phyloP scores from a whole-genome alignment of 2,329 filamentous ascomycete species.

The Metarhizium album region DNA sequence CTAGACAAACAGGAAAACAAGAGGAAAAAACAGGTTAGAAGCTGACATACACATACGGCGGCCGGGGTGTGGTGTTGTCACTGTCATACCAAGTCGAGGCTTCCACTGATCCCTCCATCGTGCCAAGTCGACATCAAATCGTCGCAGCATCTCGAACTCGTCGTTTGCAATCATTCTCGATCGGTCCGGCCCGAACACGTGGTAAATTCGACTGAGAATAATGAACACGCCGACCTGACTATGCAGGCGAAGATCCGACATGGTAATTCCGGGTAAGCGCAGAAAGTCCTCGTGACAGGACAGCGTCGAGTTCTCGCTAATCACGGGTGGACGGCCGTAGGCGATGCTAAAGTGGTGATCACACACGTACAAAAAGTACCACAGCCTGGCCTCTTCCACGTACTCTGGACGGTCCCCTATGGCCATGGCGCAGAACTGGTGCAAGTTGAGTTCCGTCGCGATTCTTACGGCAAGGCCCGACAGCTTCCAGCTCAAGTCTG shows the following conservation, averaged over 20 bases:
- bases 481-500: conserved; percentile 44
- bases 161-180: conserved; percentile 23
- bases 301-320: conserved; percentile 45
- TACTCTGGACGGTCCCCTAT: conserved; percentile 32
- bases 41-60: not conserved
- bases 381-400: conserved; percentile 46
- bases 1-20: conserved; percentile 14
- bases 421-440: conserved; percentile 40
- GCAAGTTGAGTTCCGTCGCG: conserved; percentile 45
- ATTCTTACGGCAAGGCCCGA: conserved; percentile 48
- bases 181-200: conserved; percentile 46
- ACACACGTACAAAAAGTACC: conserved; percentile 54
- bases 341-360: conserved; percentile 57
- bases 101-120: conserved; percentile 27
- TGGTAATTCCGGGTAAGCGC: conserved; percentile 35
- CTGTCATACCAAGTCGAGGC: conserved; percentile 18
- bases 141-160: conserved; percentile 21
- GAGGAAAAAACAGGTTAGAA: not conserved
- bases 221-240: conserved; percentile 50
- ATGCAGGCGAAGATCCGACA: conserved; percentile 43
- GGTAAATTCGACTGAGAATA: conserved; percentile 47
- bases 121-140: conserved; percentile 21
- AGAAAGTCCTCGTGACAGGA: conserved; percentile 46
- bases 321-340: conserved; percentile 47
- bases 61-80: conserved; percentile 11